A percentile compares a stretch with the other conserved stretches of the same genome.
Evolutionary conservation across 2,329 filamentous ascomycete species (phyloP).

Genomic region (Aspergillus glaucus): DNA sequence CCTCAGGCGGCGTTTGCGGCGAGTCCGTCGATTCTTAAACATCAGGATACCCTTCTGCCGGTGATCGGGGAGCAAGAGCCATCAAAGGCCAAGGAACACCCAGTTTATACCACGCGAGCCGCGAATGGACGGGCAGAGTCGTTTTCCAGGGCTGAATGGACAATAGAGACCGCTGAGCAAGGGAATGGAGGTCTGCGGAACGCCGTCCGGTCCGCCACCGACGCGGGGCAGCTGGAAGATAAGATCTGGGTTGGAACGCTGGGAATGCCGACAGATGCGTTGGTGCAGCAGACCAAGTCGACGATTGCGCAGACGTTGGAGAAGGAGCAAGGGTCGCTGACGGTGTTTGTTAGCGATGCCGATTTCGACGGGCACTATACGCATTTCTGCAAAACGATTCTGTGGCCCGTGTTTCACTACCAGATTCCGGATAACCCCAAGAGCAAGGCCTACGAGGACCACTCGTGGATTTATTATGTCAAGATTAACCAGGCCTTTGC

Average conservation of each 20-base stretch:
- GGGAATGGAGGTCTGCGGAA: conserved; percentile 90
- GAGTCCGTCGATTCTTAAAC: conserved; percentile 68
- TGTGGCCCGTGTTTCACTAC: conserved; percentile 97
- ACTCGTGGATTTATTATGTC: conserved; percentile 91
- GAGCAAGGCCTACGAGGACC: conserved; percentile 93
- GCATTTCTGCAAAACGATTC: conserved; percentile 91
- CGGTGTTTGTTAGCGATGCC: conserved; percentile 79
- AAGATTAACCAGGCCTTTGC: conserved; percentile 89
- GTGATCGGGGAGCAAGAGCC: conserved; percentile 14
- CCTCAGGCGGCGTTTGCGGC: conserved; percentile 69
- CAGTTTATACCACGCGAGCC: conserved; percentile 6
- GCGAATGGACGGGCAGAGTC: conserved; percentile 56
- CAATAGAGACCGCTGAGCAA: conserved; percentile 75
- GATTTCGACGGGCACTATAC: conserved; percentile 91
- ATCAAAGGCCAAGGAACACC: conserved; percentile 6
- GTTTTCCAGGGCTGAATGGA: conserved; percentile 76
- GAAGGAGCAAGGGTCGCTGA: conserved; percentile 72
- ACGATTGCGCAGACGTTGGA: conserved; percentile 78
- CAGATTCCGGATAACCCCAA: conserved; percentile 94
- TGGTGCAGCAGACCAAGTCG: conserved; percentile 67
- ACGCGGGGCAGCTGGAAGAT: conserved; percentile 63
- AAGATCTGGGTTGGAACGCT: conserved; percentile 88
- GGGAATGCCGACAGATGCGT: conserved; percentile 86
- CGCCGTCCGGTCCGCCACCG: conserved; percentile 70
- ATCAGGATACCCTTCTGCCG: conserved; percentile 41